These are phyloP conservation scores for Paragyromitra xinjiangensis DNA, from an alignment of 495 filamentous ascomycete species.

Conservation along the genomic window DNA sequence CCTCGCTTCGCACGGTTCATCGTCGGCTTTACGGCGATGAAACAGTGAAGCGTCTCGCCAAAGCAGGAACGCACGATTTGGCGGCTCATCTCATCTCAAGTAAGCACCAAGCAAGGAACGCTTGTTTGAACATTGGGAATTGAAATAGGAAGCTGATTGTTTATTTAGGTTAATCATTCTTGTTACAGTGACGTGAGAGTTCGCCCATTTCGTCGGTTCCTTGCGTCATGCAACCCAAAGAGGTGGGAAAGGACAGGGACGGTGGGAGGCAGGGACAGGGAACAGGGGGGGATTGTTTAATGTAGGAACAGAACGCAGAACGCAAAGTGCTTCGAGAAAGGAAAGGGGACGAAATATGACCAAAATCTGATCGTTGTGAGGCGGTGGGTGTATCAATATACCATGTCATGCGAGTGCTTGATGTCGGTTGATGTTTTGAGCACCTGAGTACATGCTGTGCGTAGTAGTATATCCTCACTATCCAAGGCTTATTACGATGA, in stretches of 20 bases:
- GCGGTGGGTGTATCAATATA: constrained; percentile 20
- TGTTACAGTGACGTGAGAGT: constrained; percentile 35
- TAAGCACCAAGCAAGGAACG: constrained; percentile 31
- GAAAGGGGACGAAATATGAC: constrained; percentile 26
- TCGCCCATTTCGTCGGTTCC: constrained; percentile 43
- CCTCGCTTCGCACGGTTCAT: constrained; percentile 35
- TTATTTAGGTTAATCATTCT: constrained; percentile 22
- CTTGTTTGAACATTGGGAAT: neutral
- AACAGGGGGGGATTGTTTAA: constrained; percentile 23
- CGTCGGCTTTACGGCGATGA: constrained; percentile 11
- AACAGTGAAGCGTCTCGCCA: constrained; percentile 41
- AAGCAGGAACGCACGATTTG: constrained; percentile 38
- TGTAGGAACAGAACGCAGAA: constrained; percentile 29
- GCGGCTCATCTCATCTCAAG: constrained; percentile 35
- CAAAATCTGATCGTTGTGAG: constrained; percentile 2
- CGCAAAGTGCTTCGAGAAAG: constrained; percentile 16
- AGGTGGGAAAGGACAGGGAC: constrained; percentile 31
- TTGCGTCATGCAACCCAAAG: constrained; percentile 54
- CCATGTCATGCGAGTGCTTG: constrained; percentile 37
- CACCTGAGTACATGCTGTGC: constrained; percentile 10
- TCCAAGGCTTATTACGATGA: constrained; percentile 4
- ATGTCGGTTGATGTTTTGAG: constrained; percentile 40
- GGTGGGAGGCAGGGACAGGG: constrained; percentile 32
- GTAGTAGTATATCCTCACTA: neutral
- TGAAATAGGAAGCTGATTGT: constrained; percentile 26